These are phyloP conservation scores for Fraxinus greggii DNA, from an alignment of 305 asterid genomes.

Conservation along the genomic window DNA sequence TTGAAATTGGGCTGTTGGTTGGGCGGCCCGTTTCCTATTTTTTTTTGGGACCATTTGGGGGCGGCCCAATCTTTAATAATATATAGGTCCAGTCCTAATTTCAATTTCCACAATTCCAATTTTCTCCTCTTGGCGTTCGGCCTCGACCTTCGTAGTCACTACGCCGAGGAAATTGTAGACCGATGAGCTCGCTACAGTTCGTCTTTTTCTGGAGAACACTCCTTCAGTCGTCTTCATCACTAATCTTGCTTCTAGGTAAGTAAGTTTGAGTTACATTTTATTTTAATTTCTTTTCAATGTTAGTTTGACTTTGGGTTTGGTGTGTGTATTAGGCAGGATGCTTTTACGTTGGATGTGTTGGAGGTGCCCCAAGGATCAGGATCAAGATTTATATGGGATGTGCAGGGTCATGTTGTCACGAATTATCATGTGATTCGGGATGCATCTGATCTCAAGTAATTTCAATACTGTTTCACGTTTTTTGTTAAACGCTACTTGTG, in stretches of 20 bases:
- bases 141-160: constrained; percentile 72
- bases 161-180: constrained; percentile 75
- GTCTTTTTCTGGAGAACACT: constrained; percentile 84
- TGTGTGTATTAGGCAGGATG: constrained; percentile 68
- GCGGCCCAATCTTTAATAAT: too few species aligned
- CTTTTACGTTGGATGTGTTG: constrained; percentile 83
- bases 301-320: constrained; percentile 7
- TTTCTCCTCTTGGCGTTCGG: too few species aligned
- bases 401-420: constrained; percentile 77
- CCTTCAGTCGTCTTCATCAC: constrained; percentile 95
- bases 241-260: constrained; percentile 79
- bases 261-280: background rate
- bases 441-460: constrained; percentile 93
- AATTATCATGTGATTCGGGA: constrained; percentile 97
- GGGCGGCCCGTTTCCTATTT: too few species aligned
- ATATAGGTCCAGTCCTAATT: too few species aligned
- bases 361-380: constrained; percentile 99
- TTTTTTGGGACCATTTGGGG: too few species aligned
- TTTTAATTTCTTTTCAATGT: background rate
- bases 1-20: too few species aligned
- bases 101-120: too few species aligned
- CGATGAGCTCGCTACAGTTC: constrained; percentile 95
- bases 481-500: background rate
- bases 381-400: constrained; percentile 94
- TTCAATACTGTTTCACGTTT: background rate